These are phyloP conservation scores for Kitagawia praeruptora DNA, from an alignment of 129 eudicot genomes.

Conservation along the genomic window DNA sequence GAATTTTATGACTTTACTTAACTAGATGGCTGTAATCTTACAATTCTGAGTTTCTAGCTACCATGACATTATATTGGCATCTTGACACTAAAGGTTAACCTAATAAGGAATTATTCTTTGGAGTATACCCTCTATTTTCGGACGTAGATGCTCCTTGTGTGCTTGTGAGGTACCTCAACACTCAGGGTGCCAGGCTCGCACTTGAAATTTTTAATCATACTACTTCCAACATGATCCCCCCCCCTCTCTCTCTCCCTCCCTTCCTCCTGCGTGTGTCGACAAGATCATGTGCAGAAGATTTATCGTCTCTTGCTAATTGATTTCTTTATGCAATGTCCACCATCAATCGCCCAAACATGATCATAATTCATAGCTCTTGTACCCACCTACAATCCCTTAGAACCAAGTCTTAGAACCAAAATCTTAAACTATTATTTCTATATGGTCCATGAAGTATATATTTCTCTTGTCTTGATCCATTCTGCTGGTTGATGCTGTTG, in stretches of 20 bases:
- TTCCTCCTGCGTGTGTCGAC: neutral
- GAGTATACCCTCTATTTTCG: neutral
- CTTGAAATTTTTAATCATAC: too few species aligned
- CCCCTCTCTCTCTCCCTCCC: too few species aligned
- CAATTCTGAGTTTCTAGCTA: neutral
- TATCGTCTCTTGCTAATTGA: neutral
- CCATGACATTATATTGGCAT: too few species aligned
- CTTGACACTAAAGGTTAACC: neutral
- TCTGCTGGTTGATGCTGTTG: neutral
- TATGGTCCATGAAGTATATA: neutral
- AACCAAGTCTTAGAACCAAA: neutral
- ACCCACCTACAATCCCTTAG: neutral
- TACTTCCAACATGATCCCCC: too few species aligned
- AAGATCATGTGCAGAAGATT: neutral
- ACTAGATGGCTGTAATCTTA: neutral
- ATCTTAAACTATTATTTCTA: neutral
- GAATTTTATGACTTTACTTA: neutral
- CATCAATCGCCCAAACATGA: neutral
- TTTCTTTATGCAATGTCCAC: neutral
- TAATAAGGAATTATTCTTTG: neutral
- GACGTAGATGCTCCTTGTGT: too few species aligned
- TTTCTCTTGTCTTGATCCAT: neutral
- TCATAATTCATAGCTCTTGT: neutral
- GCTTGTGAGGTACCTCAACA: too few species aligned
- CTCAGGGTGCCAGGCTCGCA: too few species aligned